These are phyloP conservation scores for Hirschfeldia incana DNA, from an alignment of 345 rosid genomes.

Conservation along the genomic window DNA sequence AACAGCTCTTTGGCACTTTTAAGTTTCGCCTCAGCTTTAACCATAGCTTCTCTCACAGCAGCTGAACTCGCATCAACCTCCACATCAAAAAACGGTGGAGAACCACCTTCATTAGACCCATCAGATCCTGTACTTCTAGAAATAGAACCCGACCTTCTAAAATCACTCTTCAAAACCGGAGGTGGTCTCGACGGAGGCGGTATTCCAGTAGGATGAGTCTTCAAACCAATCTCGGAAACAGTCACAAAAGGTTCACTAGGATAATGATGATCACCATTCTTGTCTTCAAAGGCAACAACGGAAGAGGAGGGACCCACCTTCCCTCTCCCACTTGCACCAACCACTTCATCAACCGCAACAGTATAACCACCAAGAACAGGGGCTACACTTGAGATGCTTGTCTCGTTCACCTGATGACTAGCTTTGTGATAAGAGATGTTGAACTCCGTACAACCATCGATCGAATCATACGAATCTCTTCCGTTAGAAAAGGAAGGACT, in stretches of 20 bases:
- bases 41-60: slow-evolving; percentile 80
- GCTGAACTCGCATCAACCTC: slow-evolving; percentile 88
- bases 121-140: slow-evolving; percentile 46
- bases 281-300: slow-evolving; percentile 36
- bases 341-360: slow-evolving; percentile 54
- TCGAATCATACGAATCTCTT: slow-evolving; percentile 59
- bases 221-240: slow-evolving; percentile 73
- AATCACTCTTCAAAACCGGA: slow-evolving; percentile 48
- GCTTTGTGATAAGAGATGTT: slow-evolving; percentile 71
- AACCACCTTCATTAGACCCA: slow-evolving; percentile 47
- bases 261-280: slow-evolving; percentile 37
- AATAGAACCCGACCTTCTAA: slow-evolving; percentile 38
- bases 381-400: slow-evolving; percentile 46
- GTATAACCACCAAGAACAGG: slow-evolving; percentile 44
- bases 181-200: slow-evolving; percentile 93
- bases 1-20: slow-evolving; percentile 66
- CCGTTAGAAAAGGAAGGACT: slow-evolving; percentile 55
- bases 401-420: slow-evolving; percentile 42
- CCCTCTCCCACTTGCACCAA: slow-evolving; percentile 13
- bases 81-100: slow-evolving; percentile 85
- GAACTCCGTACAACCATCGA: slow-evolving; percentile 62
- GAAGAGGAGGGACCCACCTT: slow-evolving; percentile 28
- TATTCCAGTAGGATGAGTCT: slow-evolving; percentile 72
- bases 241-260: slow-evolving; percentile 60
- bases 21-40: slow-evolving; percentile 73